phyloP scores from a whole-genome alignment of 2,329 filamentous ascomycete genomes.

The Cladosporium halotolerans region DNA sequence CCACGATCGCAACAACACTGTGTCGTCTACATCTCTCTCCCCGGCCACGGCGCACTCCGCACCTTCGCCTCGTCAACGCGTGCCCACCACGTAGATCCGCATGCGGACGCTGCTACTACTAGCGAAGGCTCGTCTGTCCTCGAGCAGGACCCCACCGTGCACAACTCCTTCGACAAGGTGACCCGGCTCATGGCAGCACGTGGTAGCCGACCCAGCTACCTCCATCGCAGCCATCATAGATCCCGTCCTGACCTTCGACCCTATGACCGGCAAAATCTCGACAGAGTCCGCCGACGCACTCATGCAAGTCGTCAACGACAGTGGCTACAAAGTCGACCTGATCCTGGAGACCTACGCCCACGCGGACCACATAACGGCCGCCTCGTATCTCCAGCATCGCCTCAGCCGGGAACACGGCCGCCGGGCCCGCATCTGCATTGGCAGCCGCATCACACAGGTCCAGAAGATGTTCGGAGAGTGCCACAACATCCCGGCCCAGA shows the following conservation, averaged over 20 bases:
- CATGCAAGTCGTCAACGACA: slow-evolving; percentile 37
- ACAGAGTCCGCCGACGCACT: slow-evolving; percentile 50
- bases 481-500: slow-evolving; percentile 42
- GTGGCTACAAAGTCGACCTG: slow-evolving; percentile 44
- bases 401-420: slow-evolving; percentile 33
- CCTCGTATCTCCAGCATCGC: slow-evolving; percentile 49
- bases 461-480: slow-evolving; percentile 45
- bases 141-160: not conserved
- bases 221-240: slow-evolving; percentile 53
- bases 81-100: not conserved
- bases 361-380: slow-evolving; percentile 55
- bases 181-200: slow-evolving; percentile 52
- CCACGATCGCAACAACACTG: not conserved
- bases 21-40: not conserved
- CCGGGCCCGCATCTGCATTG: slow-evolving; percentile 48
- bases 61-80: not conserved
- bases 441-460: slow-evolving; percentile 47
- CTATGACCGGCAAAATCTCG: slow-evolving; percentile 37
- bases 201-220: slow-evolving; percentile 51
- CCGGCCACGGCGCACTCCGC: not conserved
- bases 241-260: slow-evolving; percentile 54
- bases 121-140: not conserved
- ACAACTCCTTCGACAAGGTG: not conserved
- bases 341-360: slow-evolving; percentile 60
- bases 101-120: not conserved